Conservation (phyloP, 352 stramenopile genomes). For the Pythium dissotocum region DNA sequence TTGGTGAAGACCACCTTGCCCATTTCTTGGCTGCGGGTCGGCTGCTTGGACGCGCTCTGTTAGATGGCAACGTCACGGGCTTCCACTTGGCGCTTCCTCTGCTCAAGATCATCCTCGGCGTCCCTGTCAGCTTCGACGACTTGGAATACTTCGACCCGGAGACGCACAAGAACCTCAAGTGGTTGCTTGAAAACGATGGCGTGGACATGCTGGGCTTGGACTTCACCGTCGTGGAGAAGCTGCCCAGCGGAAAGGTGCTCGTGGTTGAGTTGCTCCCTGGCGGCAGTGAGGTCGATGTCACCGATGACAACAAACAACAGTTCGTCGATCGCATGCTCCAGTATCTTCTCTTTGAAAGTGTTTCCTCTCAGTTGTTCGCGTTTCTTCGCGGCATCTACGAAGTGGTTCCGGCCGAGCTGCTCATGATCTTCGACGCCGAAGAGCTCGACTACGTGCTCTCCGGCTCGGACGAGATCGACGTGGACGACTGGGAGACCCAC, state of each 20-base stretch:
- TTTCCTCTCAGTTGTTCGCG: constrained; percentile 85
- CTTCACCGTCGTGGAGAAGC: constrained; percentile 53
- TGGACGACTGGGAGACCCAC: constrained; percentile 90
- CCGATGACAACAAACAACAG: constrained; percentile 93
- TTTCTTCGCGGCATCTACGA: constrained; percentile 97
- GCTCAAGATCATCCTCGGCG: constrained; percentile 97
- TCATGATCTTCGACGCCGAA: constrained; percentile 94
- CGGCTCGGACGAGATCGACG: constrained; percentile 89
- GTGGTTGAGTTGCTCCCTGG: constrained; percentile 62
- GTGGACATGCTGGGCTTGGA: constrained; percentile 61
- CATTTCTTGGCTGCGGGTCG: constrained; percentile 62
- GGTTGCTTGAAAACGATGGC: constrained; percentile 62
- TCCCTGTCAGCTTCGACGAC: constrained; percentile 93
- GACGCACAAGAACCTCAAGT: constrained; percentile 58
- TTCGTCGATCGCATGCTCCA: constrained; percentile 93
- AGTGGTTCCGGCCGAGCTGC: constrained; percentile 87
- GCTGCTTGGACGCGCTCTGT: constrained; percentile 55
- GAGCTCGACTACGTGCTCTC: constrained; percentile 93
- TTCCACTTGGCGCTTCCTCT: constrained; percentile 95
- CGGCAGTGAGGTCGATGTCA: constrained; percentile 82
- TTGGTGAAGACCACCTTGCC: constrained; percentile 65
- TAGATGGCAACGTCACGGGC: constrained; percentile 93
- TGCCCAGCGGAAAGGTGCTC: constrained; percentile 19
- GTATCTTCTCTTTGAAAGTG: constrained; percentile 92
- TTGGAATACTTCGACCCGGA: constrained; percentile 86